A percentile compares a stretch with the other conserved stretches of the same genome.
Evolutionary conservation across 306 rosid species (phyloP).

Genomic region (Oemleria cerasiformis): DNA sequence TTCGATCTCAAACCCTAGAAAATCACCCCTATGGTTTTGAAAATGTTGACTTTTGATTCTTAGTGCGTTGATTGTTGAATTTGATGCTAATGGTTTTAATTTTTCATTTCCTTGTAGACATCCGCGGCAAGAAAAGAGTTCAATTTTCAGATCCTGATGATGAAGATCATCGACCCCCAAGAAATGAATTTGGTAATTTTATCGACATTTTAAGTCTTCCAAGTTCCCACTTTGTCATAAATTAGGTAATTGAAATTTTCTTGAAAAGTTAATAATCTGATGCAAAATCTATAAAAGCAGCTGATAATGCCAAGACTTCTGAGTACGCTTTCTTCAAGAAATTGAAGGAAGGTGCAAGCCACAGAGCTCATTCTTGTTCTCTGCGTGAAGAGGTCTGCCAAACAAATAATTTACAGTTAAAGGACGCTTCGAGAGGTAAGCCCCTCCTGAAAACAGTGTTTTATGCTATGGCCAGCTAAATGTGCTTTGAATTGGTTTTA

Average conservation of each 20-base stretch:
- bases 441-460: background rate
- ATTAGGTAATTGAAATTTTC: constrained; percentile 1
- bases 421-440: constrained; percentile 43
- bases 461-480: background rate
- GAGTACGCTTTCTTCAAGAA: constrained; percentile 82
- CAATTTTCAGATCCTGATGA: constrained; percentile 23
- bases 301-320: constrained; percentile 58
- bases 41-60: background rate
- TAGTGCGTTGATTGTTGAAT: background rate
- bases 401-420: constrained; percentile 29
- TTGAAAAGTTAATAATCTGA: constrained; percentile 18
- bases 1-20: constrained; percentile 2
- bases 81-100: background rate
- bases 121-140: constrained; percentile 27
- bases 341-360: constrained; percentile 56
- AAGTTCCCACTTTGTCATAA: background rate
- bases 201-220: background rate
- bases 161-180: constrained; percentile 18
- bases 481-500: background rate
- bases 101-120: constrained; percentile 18
- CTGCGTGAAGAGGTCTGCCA: constrained; percentile 21
- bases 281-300: constrained; percentile 30
- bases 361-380: constrained; percentile 25
- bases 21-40: background rate
- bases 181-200: constrained; percentile 23